Percentiles rank a stretch among this genome's conserved stretches.
These are phyloP conservation scores for Globisporangium paddicum DNA, from an alignment of 352 stramenopile species.

Conservation along the genomic window DNA sequence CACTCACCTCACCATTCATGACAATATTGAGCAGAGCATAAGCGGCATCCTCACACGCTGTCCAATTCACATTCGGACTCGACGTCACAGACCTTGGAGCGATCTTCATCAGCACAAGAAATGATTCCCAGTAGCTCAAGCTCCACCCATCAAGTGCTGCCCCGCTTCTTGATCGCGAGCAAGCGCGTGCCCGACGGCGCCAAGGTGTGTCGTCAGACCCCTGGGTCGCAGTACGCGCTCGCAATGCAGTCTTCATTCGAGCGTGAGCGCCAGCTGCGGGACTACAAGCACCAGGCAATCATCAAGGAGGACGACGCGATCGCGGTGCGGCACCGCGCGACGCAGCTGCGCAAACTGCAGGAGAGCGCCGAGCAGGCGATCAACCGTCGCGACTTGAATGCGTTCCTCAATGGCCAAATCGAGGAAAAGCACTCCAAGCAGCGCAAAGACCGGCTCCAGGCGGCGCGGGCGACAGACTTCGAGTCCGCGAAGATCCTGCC, in stretches of 20 bases:
- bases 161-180: slow-evolving; percentile 43
- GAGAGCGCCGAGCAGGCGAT: slow-evolving; percentile 33
- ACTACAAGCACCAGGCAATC: slow-evolving; percentile 3
- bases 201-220: slow-evolving; percentile 9
- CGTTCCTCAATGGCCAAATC: slow-evolving; percentile 49
- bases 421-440: slow-evolving; percentile 25
- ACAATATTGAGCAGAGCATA: not conserved
- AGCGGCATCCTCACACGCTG: slow-evolving; percentile 1
- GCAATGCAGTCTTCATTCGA: slow-evolving; percentile 28
- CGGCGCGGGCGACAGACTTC: slow-evolving; percentile 8
- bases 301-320: slow-evolving; percentile 19
- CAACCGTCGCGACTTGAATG: slow-evolving; percentile 37
- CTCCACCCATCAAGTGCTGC: slow-evolving; percentile 25
- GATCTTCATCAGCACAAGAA: not conserved
- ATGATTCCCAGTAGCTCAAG: slow-evolving; percentile 3
- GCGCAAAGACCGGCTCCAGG: slow-evolving; percentile 10
- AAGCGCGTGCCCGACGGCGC: slow-evolving; percentile 14
- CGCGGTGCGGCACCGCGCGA: slow-evolving; percentile 16
- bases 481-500: slow-evolving; percentile 39
- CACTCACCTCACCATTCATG: not conserved
- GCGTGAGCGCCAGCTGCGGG: slow-evolving; percentile 20
- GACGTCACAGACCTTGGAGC: not conserved
- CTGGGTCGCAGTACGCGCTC: slow-evolving; percentile 18
- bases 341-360: slow-evolving; percentile 39
- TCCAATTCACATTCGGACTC: not conserved